Evolutionary conservation across 148 eudicot genomes (phyloP).

Genomic region (Rhododendron vialii): DNA sequence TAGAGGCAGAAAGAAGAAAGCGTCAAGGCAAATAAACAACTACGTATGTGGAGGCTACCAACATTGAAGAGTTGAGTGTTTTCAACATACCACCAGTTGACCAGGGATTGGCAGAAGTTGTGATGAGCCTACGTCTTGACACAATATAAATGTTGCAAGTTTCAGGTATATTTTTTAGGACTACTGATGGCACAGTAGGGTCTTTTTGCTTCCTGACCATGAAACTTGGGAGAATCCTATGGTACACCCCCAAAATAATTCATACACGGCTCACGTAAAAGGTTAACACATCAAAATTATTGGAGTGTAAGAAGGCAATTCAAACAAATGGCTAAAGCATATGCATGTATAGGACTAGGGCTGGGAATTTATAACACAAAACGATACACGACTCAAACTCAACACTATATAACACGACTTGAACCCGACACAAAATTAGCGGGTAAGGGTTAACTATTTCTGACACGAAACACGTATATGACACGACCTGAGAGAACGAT

Average conservation of each 20-base stretch:
- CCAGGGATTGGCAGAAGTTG: conserved; percentile 36
- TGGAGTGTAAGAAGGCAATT: not conserved
- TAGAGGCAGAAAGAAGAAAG: not conserved
- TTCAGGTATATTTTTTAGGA: conserved; percentile 53
- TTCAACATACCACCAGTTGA: conserved; percentile 33
- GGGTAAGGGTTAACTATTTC: too few species aligned
- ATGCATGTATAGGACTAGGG: not conserved
- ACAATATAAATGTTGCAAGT: conserved; percentile 57
- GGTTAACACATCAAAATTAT: not conserved
- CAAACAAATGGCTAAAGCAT: not conserved
- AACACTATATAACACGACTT: too few species aligned
- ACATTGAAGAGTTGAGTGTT: not conserved
- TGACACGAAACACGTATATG: too few species aligned
- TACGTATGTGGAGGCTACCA: not conserved
- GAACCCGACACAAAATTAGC: too few species aligned
- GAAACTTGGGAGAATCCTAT: not conserved
- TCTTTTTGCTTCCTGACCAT: conserved; percentile 50
- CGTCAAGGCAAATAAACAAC: not conserved
- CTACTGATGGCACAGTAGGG: conserved; percentile 47
- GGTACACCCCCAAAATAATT: not conserved
- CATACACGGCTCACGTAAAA: not conserved
- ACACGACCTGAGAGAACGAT: too few species aligned
- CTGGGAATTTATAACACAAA: too few species aligned
- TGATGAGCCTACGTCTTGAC: conserved; percentile 48
- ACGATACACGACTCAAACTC: too few species aligned